Base-by-base conservation (phyloP, 768 basidiomycete genomes). In the Peribolospora baueri region DNA sequence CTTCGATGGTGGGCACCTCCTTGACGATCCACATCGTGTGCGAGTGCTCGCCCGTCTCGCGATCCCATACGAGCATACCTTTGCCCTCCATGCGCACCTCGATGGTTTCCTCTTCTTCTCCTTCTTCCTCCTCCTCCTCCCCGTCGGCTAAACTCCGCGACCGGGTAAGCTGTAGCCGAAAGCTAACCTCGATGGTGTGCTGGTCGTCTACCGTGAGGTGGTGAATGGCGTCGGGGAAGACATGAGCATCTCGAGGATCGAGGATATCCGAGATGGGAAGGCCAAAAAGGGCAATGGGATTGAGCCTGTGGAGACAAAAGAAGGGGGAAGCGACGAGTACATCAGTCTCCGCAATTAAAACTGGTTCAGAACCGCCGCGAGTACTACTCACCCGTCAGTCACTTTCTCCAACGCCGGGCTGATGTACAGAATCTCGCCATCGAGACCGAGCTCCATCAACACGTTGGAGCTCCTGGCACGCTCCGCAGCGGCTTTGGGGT, bases 11-110 rank as follows among this genome's bases (percentile, higher is more conserved):
- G 10, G 50, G 38, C 5, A 66, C 65, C 7, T 68, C 84, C 65
- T 81, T 86, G 67, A 88, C 77, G 48, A 91, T 87, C 88, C 88
- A 95, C 88, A 95, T 93, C 10, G 25, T 25, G 90, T 91, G 67
- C 95, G 93, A 11, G 87, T 84, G 10, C 86, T 79, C 57, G 13
- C 82, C 82, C 54, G 80, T 81, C 65, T 87, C 78, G 41, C 88
- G 79, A 70, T 95, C 90, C 57, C 84, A 76, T 80, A 97, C 90
- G 62, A 97, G 76, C 93, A 98, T 95, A 13, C 93, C 93, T 65
- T 91, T 91, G 40, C 84, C 93, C 64, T 95, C 90, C 81, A 97
- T 87, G 25, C 25, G 25, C 61, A 76, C 78, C 66, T 85, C 82
- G 67, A 67, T 71, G 0, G 67, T 59, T 38, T 65, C 68, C 42